phyloP scores from a whole-genome alignment of 495 filamentous ascomycete species.

The Hypoxylon crocopeplum region DNA sequence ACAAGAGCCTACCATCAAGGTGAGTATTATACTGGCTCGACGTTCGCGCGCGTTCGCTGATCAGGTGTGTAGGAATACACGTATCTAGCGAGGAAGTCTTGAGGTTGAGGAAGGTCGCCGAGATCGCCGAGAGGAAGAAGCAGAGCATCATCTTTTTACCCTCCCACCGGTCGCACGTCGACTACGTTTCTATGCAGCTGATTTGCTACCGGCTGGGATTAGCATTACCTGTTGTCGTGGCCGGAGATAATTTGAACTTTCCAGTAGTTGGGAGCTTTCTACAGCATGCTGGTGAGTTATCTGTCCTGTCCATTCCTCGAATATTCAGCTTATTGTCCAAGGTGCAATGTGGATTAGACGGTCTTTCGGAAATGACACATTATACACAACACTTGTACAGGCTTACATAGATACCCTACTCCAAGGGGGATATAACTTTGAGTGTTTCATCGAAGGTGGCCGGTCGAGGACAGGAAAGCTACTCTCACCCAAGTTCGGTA shows the following conservation, averaged over 20 bases:
- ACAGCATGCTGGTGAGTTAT: constrained; percentile 78
- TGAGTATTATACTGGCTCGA: constrained; percentile 5
- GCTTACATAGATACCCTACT: constrained; percentile 93
- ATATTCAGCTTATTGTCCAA: constrained; percentile 31
- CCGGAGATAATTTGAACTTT: constrained; percentile 95
- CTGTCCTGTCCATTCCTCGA: neutral
- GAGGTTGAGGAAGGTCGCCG: constrained; percentile 78
- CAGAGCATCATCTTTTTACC: constrained; percentile 96
- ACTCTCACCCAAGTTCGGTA: constrained; percentile 93
- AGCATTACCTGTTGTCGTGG: constrained; percentile 88
- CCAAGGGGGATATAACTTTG: constrained; percentile 89
- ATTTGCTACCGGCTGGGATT: constrained; percentile 94
- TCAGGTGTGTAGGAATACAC: constrained; percentile 65
- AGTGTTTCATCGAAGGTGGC: constrained; percentile 96
- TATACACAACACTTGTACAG: constrained; percentile 92
- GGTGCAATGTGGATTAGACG: constrained; percentile 96
- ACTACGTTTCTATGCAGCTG: constrained; percentile 91
- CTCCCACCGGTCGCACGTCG: constrained; percentile 92
- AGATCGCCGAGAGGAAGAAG: constrained; percentile 81
- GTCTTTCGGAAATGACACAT: constrained; percentile 87
- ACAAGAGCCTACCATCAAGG: constrained; percentile 95
- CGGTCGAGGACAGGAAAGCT: constrained; percentile 93
- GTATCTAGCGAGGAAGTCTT: constrained; percentile 93
- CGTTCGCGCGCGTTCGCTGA: constrained; percentile 5
- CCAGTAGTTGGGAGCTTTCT: constrained; percentile 88